Evolutionary conservation across 371 early-diverging fungal genomes (phyloP).

Genomic region (Capillidium rhysosporum): DNA sequence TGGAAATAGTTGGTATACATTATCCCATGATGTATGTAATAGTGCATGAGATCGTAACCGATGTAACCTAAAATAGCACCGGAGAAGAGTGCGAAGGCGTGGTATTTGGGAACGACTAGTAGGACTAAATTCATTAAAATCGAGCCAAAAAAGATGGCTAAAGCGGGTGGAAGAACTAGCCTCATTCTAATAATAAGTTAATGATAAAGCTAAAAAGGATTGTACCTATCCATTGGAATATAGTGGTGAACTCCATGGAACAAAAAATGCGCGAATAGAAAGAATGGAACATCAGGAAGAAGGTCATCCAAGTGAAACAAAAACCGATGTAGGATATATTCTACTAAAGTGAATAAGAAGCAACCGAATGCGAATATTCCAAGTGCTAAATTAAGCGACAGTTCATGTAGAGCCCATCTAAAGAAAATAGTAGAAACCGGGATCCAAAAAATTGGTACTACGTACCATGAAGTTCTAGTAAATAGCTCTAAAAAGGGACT

Average conservation of each 20-base stretch:
- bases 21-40: slow-evolving; percentile 83
- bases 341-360: slow-evolving; percentile 57
- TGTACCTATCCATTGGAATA: slow-evolving; percentile 81
- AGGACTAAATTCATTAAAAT: slow-evolving; percentile 32
- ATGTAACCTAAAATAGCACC: slow-evolving; percentile 73
- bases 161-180: slow-evolving; percentile 90
- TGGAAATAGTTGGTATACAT: slow-evolving; percentile 43
- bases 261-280: slow-evolving; percentile 61
- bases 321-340: slow-evolving; percentile 79
- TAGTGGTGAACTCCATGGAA: slow-evolving; percentile 95
- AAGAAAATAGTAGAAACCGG: slow-evolving; percentile 20
- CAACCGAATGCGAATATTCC: slow-evolving; percentile 35
- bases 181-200: slow-evolving; percentile 31
- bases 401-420: neutral
- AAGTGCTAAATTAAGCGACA: neutral
- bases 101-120: slow-evolving; percentile 20
- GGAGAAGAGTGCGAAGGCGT: slow-evolving; percentile 38
- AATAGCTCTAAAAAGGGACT: slow-evolving; percentile 51
- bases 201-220: too few species aligned
- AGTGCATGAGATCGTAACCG: slow-evolving; percentile 78
- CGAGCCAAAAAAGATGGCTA: slow-evolving; percentile 41
- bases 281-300: slow-evolving; percentile 61
- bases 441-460: slow-evolving; percentile 69
- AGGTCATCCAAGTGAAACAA: slow-evolving; percentile 76
- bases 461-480: slow-evolving; percentile 78